A percentile compares a stretch with the other conserved stretches of the same genome.
Evolutionary conservation across 805 yeast genomes (phyloP).

Genomic region (Saccharomycopsis capsularis): DNA sequence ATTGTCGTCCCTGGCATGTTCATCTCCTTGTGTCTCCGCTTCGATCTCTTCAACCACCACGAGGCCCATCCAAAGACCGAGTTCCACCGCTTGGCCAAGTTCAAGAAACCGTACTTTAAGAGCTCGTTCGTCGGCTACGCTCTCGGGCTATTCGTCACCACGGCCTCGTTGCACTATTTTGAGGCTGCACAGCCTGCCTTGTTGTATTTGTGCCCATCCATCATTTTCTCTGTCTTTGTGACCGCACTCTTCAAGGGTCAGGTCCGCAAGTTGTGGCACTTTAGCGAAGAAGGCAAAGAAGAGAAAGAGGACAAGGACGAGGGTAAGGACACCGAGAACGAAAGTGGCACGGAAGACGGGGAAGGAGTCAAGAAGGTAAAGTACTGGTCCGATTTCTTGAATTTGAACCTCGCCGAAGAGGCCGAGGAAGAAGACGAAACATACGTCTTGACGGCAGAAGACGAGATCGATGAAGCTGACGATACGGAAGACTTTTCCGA

Average conservation of each 20-base stretch:
- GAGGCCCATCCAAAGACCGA: constrained; percentile 26
- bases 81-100: constrained; percentile 35
- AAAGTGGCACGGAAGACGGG: constrained; percentile 8
- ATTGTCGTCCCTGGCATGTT: constrained; percentile 54
- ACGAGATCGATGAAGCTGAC: constrained; percentile 6
- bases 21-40: constrained; percentile 46
- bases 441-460: constrained; percentile 4
- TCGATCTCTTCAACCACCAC: constrained; percentile 40
- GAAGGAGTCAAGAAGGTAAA: too few relatives aligned
- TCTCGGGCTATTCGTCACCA: constrained; percentile 39
- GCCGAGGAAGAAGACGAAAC: constrained; percentile 12
- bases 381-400: constrained; percentile 2
- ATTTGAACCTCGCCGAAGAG: constrained; percentile 9
- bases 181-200: constrained; percentile 61
- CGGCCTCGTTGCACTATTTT: constrained; percentile 33
- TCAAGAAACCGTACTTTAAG: constrained; percentile 40
- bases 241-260: constrained; percentile 39
- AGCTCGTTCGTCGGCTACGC: constrained; percentile 42
- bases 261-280: constrained; percentile 34
- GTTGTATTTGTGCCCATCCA: constrained; percentile 51
- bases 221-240: constrained; percentile 30
- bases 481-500: background rate
- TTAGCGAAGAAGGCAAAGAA: constrained; percentile 25
- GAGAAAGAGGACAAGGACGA: constrained; percentile 21
- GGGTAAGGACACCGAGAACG: constrained; percentile 18